Evolutionary conservation across 345 rosid genomes (phyloP).

Genomic region (Hevea brasiliensis): DNA sequence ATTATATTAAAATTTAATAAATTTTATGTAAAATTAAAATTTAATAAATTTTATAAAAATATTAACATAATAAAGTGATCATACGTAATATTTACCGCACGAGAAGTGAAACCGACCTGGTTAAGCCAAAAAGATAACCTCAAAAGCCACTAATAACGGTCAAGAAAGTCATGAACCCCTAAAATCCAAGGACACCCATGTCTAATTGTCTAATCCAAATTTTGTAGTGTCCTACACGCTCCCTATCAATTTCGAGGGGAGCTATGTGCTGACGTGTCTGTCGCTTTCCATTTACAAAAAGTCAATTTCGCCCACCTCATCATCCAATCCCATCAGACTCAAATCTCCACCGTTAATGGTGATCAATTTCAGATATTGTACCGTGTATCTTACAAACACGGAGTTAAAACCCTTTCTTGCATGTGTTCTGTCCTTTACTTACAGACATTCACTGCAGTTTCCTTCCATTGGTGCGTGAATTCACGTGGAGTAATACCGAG

Average conservation of each 20-base stretch:
- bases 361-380: neutral
- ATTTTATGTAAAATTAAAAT: too few species aligned
- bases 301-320: neutral
- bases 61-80: too few species aligned
- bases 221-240: slow-evolving; percentile 29
- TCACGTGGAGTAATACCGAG: neutral
- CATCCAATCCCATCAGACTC: neutral
- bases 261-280: neutral
- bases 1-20: too few species aligned
- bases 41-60: too few species aligned
- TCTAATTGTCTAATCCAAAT: too few species aligned
- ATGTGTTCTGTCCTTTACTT: slow-evolving; percentile 8
- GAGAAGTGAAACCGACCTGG: too few species aligned
- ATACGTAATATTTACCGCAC: too few species aligned
- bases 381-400: neutral
- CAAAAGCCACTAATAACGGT: neutral
- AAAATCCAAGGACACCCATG: neutral
- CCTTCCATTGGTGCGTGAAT: neutral
- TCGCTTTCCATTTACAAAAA: neutral
- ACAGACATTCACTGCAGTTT: neutral
- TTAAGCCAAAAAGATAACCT: too few species aligned
- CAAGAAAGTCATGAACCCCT: neutral
- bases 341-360: slow-evolving; percentile 4
- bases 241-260: neutral
- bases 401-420: neutral